A percentile compares a stretch with the other conserved stretches of the same genome.
Conservation (phyloP, 169 alveolate species). For the Perkinsus marinus region DNA sequence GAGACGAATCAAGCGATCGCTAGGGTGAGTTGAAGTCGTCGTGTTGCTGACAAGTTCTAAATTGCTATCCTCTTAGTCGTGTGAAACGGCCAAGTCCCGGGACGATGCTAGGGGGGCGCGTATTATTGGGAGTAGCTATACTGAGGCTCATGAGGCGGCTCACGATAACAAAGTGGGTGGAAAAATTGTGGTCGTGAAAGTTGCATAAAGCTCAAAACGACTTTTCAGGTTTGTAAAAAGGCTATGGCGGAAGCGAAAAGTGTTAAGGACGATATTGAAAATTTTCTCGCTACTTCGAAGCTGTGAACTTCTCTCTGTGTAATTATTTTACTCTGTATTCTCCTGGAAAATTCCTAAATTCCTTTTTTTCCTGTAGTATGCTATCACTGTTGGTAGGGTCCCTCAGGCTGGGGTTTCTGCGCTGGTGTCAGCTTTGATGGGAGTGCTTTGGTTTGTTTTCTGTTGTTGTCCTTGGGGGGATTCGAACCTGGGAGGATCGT, state of each 20-base stretch:
- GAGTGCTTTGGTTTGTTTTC: too few relatives aligned
- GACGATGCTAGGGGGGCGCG: not conserved
- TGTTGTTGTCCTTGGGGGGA: not conserved
- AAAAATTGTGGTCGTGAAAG: too few relatives aligned
- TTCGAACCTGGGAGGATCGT: not conserved
- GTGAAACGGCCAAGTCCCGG: not conserved
- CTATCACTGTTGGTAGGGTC: too few relatives aligned
- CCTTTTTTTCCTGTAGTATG: too few relatives aligned
- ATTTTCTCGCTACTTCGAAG: not conserved
- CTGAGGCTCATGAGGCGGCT: not conserved
- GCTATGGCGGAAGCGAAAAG: not conserved
- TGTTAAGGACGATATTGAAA: not conserved
- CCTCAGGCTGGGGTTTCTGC: too few relatives aligned
- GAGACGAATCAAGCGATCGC: not conserved
- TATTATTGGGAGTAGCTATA: not conserved
- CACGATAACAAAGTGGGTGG: not conserved
- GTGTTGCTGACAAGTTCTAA: not conserved
- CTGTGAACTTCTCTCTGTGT: too few relatives aligned
- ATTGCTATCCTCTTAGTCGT: not conserved
- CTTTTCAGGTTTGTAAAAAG: not conserved
- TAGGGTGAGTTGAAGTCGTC: not conserved
- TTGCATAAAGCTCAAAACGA: too few relatives aligned
- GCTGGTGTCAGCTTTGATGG: too few relatives aligned
- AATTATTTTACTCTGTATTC: too few relatives aligned
- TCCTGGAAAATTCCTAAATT: too few relatives aligned